Base-by-base conservation (phyloP, 2,329 filamentous ascomycete species). In the Aaosphaeria arxii region DNA sequence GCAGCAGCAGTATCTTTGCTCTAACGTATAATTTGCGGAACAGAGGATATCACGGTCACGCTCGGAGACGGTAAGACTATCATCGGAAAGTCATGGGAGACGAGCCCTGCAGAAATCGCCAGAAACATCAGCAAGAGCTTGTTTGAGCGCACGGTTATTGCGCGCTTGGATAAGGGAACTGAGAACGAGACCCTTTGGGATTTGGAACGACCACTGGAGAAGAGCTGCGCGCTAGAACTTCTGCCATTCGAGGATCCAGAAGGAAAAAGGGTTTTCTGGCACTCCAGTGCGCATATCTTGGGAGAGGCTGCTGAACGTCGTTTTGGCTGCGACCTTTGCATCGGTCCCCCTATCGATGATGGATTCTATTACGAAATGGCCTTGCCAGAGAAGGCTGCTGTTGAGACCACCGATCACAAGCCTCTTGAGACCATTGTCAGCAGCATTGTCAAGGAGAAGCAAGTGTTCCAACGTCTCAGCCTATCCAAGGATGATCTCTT, bases 341-440 rank as follows among this genome's bases (percentile, higher is more conserved):
- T 96, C 68, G 94, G 94, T 28, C 94, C 94, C 32, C 94, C 90
- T 7, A 91, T 92, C 40, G 84, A 91, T 45, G 87, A 91, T 71
- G 92, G 91, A 36, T 96, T 96, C 79, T 96, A 96, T 80, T 97
- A 96, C 73, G 90, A 97, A 74, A 96, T 97, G 91, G 88, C 88
- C 31, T 78, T 89, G 40, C 83, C 87, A 42, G 85, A 87, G 36
- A 84, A 85, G 65, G 84, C 77, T 45, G 78, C 80, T 28, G 88
- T 96, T 38, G 83, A 86, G 49, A 79, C 87, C 57, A 73, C 79
- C 48, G 94, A 97, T 73, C 91, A 90, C 82, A 87, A 91, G 71
- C 85, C 88, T 1, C 78, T 97, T 17, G 91, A 96, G 74, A 84
- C 79, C 51, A 84, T 91, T 55, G 89, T 91, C 30, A 79, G 81